Percentiles rank a stretch among this genome's conserved stretches.
Evolutionary conservation across 768 basidiomycete species (phyloP).

Genomic region (Asterophora parasitica): DNA sequence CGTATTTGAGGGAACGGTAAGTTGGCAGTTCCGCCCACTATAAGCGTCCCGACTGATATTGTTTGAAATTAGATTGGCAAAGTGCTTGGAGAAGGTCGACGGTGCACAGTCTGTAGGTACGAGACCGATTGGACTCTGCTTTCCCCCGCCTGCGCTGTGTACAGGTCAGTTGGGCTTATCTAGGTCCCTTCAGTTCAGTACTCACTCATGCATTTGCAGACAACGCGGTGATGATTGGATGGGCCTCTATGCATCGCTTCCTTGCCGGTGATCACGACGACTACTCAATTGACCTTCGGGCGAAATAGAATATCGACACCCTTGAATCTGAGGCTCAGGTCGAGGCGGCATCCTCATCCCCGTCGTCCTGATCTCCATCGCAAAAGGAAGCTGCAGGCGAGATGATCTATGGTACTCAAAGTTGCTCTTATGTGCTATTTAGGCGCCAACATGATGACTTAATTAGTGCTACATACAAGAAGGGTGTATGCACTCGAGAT

Average conservation of each 20-base stretch:
- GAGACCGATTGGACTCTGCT: slow-evolving; percentile 43
- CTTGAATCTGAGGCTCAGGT: not conserved
- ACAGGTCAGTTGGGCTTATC: slow-evolving; percentile 51
- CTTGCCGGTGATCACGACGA: slow-evolving; percentile 54
- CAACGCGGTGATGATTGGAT: slow-evolving; percentile 96
- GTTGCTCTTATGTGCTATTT: no score
- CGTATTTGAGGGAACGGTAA: slow-evolving; percentile 60
- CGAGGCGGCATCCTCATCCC: no score
- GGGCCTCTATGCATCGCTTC: slow-evolving; percentile 85
- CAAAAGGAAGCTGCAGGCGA: no score
- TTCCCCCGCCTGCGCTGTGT: slow-evolving; percentile 77
- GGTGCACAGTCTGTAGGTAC: not conserved
- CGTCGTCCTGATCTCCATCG: no score
- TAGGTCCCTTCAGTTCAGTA: not conserved
- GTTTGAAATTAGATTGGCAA: slow-evolving; percentile 23
- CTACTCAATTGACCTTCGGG: slow-evolving; percentile 53
- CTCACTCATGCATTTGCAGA: slow-evolving; percentile 40
- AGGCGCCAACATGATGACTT: no score
- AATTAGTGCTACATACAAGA: no score
- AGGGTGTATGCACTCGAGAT: no score
- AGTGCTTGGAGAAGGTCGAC: slow-evolving; percentile 22
- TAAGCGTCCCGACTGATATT: not conserved
- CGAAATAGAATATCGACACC: slow-evolving; percentile 82
- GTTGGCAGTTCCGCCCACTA: slow-evolving; percentile 7
- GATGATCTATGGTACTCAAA: no score